Evolutionary conservation across 352 stramenopile species (phyloP), one percentile per base, ranked within the genome.

Genomic region (Phytophthora constricta): DNA sequence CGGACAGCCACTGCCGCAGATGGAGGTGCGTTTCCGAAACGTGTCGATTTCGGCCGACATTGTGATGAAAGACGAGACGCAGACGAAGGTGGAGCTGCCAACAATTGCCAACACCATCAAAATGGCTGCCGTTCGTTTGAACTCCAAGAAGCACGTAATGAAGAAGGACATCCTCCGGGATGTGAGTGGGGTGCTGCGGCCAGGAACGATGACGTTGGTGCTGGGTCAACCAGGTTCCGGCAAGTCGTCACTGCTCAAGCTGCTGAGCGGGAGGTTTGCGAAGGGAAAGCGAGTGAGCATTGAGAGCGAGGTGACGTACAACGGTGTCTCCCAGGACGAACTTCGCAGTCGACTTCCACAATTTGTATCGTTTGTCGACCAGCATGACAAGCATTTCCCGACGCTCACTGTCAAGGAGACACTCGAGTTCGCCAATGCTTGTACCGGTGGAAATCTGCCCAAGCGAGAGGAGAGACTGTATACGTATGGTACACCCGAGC

Each of bases 351-450:
- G 33, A 62, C 47, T 85, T 27, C 76, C 78, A 28, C 78, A 83
- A 49, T 58, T 79, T 28, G 50, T 72, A 17, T 58, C 76, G 3
- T 81, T 77, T 45, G 72, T 83, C 13, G 58, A 48, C 20, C 75
- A 86, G 41, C 58, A 59, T 16, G 74, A 85, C 55, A 70, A 73
- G 19, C 77, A 85, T 46, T 79, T 77, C 14, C 71, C 77, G 1
- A 83, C 72, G 8, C 59, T 84, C 8, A 82, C 76, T 5, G 76
- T 84, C 17, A 62, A 69, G 42, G 76, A 85, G 56, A 85, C 77
- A 22, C 58, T 85, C 17, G 47, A 74, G 48, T 86, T 86, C 42
- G 72, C 77, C 17, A 41, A 61, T n/a, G 55, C 55, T 16, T 70
- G 62, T 10, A 55, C 20, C 4, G 39, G 53, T 5, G 47, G 27